Evolutionary conservation across 192 early-diverging fungal genomes (phyloP).

Genomic region (Backusella morwellensis): DNA sequence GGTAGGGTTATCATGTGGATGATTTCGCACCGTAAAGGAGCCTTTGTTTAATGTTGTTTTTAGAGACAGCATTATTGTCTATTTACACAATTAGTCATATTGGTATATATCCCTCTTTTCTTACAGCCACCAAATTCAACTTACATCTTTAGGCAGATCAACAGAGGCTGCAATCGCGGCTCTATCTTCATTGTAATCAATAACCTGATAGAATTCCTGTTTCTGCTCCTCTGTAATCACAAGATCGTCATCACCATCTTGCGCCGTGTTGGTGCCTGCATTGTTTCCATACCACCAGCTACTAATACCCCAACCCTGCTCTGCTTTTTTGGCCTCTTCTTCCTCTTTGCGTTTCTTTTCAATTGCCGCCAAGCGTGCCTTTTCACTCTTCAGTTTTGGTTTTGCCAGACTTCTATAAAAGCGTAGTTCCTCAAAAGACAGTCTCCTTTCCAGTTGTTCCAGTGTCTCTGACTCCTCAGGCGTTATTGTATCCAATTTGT

Average conservation of each 20-base stretch:
- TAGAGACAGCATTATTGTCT: slow-evolving; percentile 60
- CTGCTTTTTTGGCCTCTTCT: slow-evolving; percentile 27
- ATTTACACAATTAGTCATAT: slow-evolving; percentile 17
- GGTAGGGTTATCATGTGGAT: slow-evolving; percentile 41
- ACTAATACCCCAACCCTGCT: slow-evolving; percentile 51
- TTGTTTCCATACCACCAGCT: slow-evolving; percentile 39
- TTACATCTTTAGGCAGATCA: slow-evolving; percentile 63
- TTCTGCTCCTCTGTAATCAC: slow-evolving; percentile 80
- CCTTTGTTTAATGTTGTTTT: slow-evolving; percentile 71
- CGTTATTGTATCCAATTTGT: slow-evolving; percentile 44
- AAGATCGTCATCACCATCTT: slow-evolving; percentile 30
- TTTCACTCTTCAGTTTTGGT: slow-evolving; percentile 69
- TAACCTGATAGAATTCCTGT: slow-evolving; percentile 89
- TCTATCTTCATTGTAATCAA: slow-evolving; percentile 86
- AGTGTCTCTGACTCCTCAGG: slow-evolving; percentile 53
- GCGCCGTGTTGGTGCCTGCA: background rate
- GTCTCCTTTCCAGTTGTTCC: slow-evolving; percentile 66
- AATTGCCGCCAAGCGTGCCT: slow-evolving; percentile 52
- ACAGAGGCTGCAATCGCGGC: slow-evolving; percentile 51
- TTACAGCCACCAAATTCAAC: background rate
- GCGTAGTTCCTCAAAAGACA: slow-evolving; percentile 89
- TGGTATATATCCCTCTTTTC: background rate
- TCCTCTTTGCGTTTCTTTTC: slow-evolving; percentile 28
- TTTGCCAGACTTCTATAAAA: slow-evolving; percentile 80
- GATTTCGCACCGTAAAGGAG: slow-evolving; percentile 74